These are phyloP conservation scores for Rosa persica DNA, from an alignment of 306 rosid genomes.

Conservation along the genomic window DNA sequence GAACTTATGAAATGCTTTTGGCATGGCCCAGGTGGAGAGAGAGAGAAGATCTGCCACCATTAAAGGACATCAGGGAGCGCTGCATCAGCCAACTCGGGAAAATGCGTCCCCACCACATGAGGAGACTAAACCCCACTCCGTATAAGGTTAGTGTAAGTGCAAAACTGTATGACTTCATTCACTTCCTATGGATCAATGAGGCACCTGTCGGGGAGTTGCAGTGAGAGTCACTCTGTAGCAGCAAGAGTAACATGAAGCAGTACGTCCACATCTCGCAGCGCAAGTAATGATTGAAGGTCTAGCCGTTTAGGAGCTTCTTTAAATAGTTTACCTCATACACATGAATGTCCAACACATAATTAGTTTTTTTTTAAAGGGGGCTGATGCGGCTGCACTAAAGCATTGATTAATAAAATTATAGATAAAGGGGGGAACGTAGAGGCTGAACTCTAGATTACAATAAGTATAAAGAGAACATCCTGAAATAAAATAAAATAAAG, in stretches of 20 bases:
- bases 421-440: too few relatives aligned
- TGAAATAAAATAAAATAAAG: too few relatives aligned
- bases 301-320: constrained; percentile 1
- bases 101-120: constrained; percentile 97
- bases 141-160: constrained; percentile 97
- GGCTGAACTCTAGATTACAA: too few relatives aligned
- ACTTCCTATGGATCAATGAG: constrained; percentile 90
- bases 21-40: constrained; percentile 90
- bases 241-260: constrained; percentile 3
- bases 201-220: constrained; percentile 98
- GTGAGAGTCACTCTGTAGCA: constrained; percentile 28
- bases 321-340: too few relatives aligned
- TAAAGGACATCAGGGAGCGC: constrained; percentile 67
- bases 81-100: constrained; percentile 81
- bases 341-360: too few relatives aligned
- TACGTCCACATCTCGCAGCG: not conserved
- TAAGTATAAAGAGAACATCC: too few relatives aligned
- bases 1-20: constrained; percentile 92
- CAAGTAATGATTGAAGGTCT: constrained; percentile 5
- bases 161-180: constrained; percentile 83
- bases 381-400: too few relatives aligned
- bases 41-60: constrained; percentile 67
- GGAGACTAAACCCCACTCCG: constrained; percentile 96
- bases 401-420: too few relatives aligned
- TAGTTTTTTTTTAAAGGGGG: too few relatives aligned